phyloP scores from a whole-genome alignment of 768 basidiomycete genomes.

The Lanmaoa rubissima region DNA sequence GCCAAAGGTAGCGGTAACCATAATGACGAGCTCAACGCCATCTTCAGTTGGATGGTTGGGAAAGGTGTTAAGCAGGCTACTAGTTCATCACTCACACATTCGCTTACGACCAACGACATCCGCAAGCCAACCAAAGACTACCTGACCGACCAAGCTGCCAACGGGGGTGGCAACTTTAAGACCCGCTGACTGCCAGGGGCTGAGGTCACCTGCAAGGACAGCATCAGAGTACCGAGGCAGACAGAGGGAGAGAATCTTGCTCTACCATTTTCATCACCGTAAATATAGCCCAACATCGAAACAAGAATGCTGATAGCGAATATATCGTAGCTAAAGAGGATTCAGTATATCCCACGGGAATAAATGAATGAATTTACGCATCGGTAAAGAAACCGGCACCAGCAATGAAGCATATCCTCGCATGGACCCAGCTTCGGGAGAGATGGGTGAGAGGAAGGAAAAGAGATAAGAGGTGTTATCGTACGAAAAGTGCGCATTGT shows the following conservation, averaged over 20 bases:
- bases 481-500: constrained; percentile 81
- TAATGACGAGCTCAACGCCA: constrained; percentile 63
- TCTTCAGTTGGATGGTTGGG: constrained; percentile 30
- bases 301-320: constrained; percentile 87
- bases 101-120: constrained; percentile 72
- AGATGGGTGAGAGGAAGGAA: not conserved
- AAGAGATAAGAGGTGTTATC: constrained; percentile 24
- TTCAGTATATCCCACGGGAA: not conserved
- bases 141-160: constrained; percentile 69
- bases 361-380: constrained; percentile 43
- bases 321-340: constrained; percentile 58
- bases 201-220: constrained; percentile 31
- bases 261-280: constrained; percentile 38
- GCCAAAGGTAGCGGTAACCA: constrained; percentile 73
- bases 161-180: constrained; percentile 75
- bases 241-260: not conserved
- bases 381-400: constrained; percentile 92
- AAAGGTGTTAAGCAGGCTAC: not conserved
- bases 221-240: not conserved
- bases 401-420: constrained; percentile 63
- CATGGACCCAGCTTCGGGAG: constrained; percentile 69
- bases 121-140: constrained; percentile 76
- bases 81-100: constrained; percentile 58
- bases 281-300: constrained; percentile 83
- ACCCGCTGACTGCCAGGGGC: constrained; percentile 66